Evolutionary conservation across 2,329 filamentous ascomycete genomes (phyloP), one percentile per base, ranked within the genome.

Genomic region (Capronia epimyces): DNA sequence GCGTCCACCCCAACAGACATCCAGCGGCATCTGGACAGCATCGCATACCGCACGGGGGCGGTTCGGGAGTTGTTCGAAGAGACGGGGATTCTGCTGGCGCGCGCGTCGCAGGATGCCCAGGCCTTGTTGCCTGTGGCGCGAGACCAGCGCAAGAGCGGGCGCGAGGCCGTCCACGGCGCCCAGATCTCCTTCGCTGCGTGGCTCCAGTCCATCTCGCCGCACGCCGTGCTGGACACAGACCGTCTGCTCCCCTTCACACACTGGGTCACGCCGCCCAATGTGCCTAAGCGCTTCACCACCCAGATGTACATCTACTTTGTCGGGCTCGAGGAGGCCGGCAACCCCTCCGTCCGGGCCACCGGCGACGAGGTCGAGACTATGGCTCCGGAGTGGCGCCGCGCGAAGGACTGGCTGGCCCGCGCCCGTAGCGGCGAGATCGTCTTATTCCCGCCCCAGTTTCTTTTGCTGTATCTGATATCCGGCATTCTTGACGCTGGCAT

Each of bases 61-160:
- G 81, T 97, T 20, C 77, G 93, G 5, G 93, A 97, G 73, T 89
- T 89, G 0, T 97, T 97, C 64, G 93, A 98, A 66, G 93, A 97
- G 71, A 90, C 87, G 58, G 93, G 93, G 0, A 89, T 96, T 47
- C 70, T 97, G 21, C 75, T 97, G 2, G 88, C 87, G 2, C 69
- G 66, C 2, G 64, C 68, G 39, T 62, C 56, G 18, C 59, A 51
- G 13, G 68, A 67, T 3, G 66, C 71, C 20, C 71, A 67, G 49
- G 68, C 67, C 9, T 73, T 75, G 4, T 77, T 76, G 0, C 68
- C 72, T 16, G 68, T 91, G 45, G 69, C 93, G 24, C 76, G 81
- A 34, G 66, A 94, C 4, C 67, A 76, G 0, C 73, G 83, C 22
- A 83, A 89, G 46, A 68, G 74, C 45, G 88, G 83, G 1, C 76